Conservation (phyloP, 495 filamentous ascomycete species). For the Tuber brumale region DNA sequence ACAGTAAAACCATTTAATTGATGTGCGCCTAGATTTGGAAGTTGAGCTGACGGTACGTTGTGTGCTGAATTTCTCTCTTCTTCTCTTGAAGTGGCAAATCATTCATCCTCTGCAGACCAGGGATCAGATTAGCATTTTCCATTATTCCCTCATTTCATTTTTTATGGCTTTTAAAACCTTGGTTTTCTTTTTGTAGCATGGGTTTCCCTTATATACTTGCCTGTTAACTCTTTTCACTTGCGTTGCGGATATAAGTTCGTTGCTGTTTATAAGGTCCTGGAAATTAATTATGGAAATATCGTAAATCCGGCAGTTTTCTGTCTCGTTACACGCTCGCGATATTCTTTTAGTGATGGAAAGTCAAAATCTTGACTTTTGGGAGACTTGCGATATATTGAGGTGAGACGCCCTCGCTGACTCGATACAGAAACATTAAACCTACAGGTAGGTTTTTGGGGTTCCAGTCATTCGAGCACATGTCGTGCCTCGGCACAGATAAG, state of each 20-base stretch:
- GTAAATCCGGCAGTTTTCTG: neutral
- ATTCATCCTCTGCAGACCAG: neutral
- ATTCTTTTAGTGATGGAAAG: neutral
- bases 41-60: conserved; percentile 1
- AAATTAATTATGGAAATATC: neutral
- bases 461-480: neutral
- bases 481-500: neutral
- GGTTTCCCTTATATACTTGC: neutral
- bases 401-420: neutral
- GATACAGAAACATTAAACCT: neutral
- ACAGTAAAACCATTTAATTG: conserved; percentile 42
- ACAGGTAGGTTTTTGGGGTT: neutral
- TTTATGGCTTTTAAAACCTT: neutral
- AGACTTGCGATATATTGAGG: neutral
- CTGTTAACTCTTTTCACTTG: neutral
- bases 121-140: neutral
- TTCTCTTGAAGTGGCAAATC: neutral
- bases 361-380: neutral
- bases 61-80: conserved; percentile 5
- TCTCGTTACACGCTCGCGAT: neutral
- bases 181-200: neutral
- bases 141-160: neutral
- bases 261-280: neutral
- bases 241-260: conserved; percentile 1
- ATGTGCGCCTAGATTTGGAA: neutral